Conservation (phyloP, 176 grass and related monocot genomes). For the Carex kokanica region DNA sequence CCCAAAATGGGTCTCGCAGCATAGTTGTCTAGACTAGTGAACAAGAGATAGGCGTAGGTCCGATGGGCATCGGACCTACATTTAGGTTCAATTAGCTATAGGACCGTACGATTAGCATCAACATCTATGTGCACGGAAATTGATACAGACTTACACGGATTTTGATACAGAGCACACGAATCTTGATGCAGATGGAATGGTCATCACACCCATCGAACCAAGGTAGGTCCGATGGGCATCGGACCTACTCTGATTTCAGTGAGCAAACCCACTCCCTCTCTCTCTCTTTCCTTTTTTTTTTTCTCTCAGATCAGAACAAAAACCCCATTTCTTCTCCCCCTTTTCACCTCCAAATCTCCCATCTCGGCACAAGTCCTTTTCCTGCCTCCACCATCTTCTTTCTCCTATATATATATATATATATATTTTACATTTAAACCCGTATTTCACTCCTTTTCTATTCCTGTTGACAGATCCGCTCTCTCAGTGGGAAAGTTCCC, state of each 20-base stretch:
- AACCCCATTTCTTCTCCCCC: conserved; percentile 18
- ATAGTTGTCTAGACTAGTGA: conserved; percentile 14
- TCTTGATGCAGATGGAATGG: too few species aligned
- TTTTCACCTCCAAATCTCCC: conserved; percentile 19
- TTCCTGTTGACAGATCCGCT: background rate
- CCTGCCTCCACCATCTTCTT: conserved; percentile 33
- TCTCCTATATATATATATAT: too few species aligned
- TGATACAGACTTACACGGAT: too few species aligned
- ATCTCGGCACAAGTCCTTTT: conserved; percentile 27
- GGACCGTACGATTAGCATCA: too few species aligned
- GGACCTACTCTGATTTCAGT: too few species aligned
- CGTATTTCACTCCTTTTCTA: conserved; percentile 25
- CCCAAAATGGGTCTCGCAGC: background rate
- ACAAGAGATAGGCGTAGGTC: too few species aligned
- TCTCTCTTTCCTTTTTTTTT: conserved; percentile 16
- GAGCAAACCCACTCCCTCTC: conserved; percentile 20
- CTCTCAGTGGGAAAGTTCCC: background rate
- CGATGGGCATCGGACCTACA: too few species aligned
- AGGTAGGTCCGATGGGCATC: too few species aligned
- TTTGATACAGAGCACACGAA: too few species aligned
- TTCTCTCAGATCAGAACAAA: conserved; percentile 32
- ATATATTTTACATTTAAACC: conserved; percentile 19
- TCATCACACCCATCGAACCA: too few species aligned
- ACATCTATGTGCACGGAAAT: too few species aligned
- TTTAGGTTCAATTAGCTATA: too few species aligned